A percentile compares a stretch with the other conserved stretches of the same genome.
These are phyloP conservation scores for Gynandropsis gynandra DNA, from an alignment of 345 rosid species.

Conservation along the genomic window DNA sequence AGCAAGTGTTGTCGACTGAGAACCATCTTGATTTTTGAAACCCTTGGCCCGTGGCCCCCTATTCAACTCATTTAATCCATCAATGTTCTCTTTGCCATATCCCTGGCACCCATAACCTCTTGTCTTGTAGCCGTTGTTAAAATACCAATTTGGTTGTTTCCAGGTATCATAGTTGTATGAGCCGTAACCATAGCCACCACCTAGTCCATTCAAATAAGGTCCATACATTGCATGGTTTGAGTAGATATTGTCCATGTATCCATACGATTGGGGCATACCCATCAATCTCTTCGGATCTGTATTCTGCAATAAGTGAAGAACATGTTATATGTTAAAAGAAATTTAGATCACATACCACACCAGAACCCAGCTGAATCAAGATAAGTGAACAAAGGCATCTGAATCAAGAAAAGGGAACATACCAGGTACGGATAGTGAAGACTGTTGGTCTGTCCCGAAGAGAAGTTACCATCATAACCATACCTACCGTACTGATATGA, in stretches of 20 bases:
- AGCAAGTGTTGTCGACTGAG: conserved; percentile 18
- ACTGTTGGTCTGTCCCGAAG: conserved; percentile 45
- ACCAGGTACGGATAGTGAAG: conserved; percentile 35
- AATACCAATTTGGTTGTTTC: conserved; percentile 53
- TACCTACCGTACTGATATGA: conserved; percentile 45
- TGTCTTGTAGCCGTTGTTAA: conserved; percentile 39
- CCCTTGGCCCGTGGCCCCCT: conserved; percentile 75
- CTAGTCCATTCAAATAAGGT: conserved; percentile 33
- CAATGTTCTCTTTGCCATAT: conserved; percentile 57
- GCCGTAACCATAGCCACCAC: conserved; percentile 41
- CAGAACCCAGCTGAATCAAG: neutral
- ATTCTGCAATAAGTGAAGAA: conserved; percentile 21
- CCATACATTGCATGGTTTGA: conserved; percentile 41
- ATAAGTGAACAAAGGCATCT: no score
- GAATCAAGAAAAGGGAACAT: conserved; percentile 22
- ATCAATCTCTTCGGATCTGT: conserved; percentile 38
- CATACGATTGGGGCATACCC: conserved; percentile 37
- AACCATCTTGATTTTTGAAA: conserved; percentile 40
- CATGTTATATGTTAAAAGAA: neutral
- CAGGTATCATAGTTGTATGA: conserved; percentile 46
- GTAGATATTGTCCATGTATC: conserved; percentile 44
- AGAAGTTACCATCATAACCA: conserved; percentile 38
- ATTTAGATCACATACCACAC: neutral
- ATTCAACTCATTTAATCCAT: conserved; percentile 68
- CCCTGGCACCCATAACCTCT: conserved; percentile 29